Base-by-base conservation (phyloP, 1,139 yeast genomes). In the Candida glucosophila region DNA sequence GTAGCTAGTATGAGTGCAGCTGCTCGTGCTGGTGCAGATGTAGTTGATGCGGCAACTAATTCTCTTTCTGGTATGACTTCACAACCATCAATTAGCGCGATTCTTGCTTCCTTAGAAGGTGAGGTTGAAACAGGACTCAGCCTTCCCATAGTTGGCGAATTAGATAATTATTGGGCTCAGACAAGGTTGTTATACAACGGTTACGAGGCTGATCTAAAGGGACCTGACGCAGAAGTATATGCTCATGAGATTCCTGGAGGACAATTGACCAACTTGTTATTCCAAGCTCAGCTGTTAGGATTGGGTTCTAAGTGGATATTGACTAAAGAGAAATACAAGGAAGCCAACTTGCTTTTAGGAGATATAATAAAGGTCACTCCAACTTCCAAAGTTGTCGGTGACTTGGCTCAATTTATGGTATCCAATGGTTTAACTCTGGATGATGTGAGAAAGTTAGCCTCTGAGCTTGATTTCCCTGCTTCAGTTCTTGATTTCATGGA, bases 241-340 rank as follows among this genome's bases (percentile, higher is more conserved):
- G 77, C 77, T 42, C 98, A 90, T 63, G 99, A 90, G 67, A 90
- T 90, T 41, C 99, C 99, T 28, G 99, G 99, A 65, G 98, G 98
- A 40, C 99, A 90, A 65, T 75, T 90, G 57, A 90, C 99, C 40
- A 92, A 90, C 67, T 69, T 90, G 58, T 63, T 90, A 43, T 92
- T 90, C 92, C 99, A 90, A 66, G 98, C 98, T 31, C 95, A 86
- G 62, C 98, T 90, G 63, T 85, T 90, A 49, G 98, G 98, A 34
- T 71, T 90, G 39, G 98, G 98, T 41, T 77, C 83, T 39, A 86
- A 81, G 62, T 90, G 98, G 98, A 70, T 74, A 37, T 93, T 83
- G 62, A 90, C 98, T 29, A 90, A 90, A 68, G 79, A 76, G 51
- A 88, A 95, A 17, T 90, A 90, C 58, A 80, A 77, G 54, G 77